A percentile compares a stretch with the other conserved stretches of the same genome.
Conservation (phyloP, 306 rosid species). For the Vigna hirtella region DNA sequence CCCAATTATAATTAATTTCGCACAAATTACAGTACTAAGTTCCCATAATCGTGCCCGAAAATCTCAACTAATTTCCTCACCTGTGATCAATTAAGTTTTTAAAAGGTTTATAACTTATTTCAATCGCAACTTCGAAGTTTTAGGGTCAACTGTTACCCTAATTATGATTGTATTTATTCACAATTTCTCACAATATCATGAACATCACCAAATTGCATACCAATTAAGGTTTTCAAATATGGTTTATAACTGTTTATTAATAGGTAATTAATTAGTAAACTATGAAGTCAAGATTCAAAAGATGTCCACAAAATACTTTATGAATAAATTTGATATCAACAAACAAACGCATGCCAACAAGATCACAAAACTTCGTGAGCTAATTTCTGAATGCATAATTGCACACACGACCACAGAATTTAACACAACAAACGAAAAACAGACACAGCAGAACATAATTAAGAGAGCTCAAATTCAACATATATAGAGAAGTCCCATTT, state of each 20-base stretch:
- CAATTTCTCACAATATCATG: background rate
- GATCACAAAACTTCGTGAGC: background rate
- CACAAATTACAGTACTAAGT: too few relatives aligned
- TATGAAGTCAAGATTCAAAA: background rate
- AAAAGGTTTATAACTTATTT: background rate
- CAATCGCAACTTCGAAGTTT: background rate
- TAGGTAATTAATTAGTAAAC: background rate
- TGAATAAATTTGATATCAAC: background rate
- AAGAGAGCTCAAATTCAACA: background rate
- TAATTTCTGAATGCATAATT: background rate
- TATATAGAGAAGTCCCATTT: conserved; percentile 14
- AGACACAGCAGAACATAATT: background rate
- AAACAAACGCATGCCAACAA: background rate
- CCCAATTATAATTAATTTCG: too few relatives aligned
- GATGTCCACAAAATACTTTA: background rate
- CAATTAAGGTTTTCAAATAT: too few relatives aligned
- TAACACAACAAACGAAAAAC: background rate
- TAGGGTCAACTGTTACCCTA: background rate
- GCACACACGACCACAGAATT: background rate
- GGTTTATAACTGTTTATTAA: too few relatives aligned
- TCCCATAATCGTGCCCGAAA: background rate
- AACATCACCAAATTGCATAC: background rate
- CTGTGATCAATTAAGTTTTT: background rate
- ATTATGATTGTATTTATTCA: background rate
- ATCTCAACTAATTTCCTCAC: background rate